Base-by-base conservation (phyloP, 2,329 filamentous ascomycete genomes). In the Paracoccidioides brasiliensis region DNA sequence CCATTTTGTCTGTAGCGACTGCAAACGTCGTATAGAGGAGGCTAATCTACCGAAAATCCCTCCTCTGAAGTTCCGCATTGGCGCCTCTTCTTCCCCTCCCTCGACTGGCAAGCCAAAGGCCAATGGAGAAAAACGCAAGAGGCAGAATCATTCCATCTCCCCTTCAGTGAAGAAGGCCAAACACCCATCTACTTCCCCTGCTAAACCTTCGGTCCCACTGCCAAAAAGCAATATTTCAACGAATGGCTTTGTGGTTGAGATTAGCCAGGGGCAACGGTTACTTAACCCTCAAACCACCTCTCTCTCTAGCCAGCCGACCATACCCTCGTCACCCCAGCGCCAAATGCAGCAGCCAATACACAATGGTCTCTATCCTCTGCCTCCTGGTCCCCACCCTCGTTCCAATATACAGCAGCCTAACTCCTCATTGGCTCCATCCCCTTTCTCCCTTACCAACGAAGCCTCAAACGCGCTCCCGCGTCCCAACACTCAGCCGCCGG, bases 1-100 rank as follows among this genome's bases (percentile, higher is more conserved):
- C 64, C 83, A 88, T 58, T 95, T 95, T 65, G 71, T 95, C 60
- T 97, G 91, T 72, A 75, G 75, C 38, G 82, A 85, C 50, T 98
- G 93, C 74, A 82, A 81, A 62, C 82, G 79, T 14, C 84, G 82
- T 57, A 80, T 83, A 59, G 77, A 85, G 62, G 80, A 82, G 54
- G 76, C 77, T 15, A 80, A 78, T 57, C 76, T 75, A 61, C 80
- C 81, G 42, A 86, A 85, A 64, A 76, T 83, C 49, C 82, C 79
- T 5, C 75, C 79, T 12, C 70, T 84, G 60, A 83, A 82, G 64
- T 76, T 84, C 62, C 74, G 76, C 50, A 68, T 81, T 55, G 76
- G 73, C 37, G 70, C 74, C 30, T 77, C 78, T 14, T 68, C 73
- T 8, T 78, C 77, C 8, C 75, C 76, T 58, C 66, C 69, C 12